Evolutionary conservation across 2,329 filamentous ascomycete genomes (phyloP).

Genomic region (Rhytidhysteron rufulum): DNA sequence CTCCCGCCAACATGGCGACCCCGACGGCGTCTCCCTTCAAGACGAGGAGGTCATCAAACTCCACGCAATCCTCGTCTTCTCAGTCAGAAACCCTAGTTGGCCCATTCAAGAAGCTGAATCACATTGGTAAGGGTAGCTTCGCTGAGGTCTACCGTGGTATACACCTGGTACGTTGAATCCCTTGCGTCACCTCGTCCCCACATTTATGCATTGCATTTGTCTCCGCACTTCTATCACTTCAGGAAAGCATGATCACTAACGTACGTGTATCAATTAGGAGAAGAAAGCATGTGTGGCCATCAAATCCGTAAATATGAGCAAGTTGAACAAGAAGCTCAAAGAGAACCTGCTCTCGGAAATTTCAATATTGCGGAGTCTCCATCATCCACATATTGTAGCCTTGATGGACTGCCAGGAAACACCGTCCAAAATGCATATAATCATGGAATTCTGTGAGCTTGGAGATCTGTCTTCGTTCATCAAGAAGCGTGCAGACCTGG

Average conservation of each 20-base stretch:
- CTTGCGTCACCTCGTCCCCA: not conserved
- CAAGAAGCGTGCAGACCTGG: conserved; percentile 82
- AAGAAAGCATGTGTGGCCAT: conserved; percentile 82
- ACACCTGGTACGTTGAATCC: conserved; percentile 64
- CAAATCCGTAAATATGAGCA: conserved; percentile 89
- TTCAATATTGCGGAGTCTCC: conserved; percentile 85
- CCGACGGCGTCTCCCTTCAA: conserved; percentile 23
- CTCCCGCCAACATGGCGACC: conserved; percentile 32
- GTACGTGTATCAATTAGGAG: conserved; percentile 50
- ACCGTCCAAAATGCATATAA: conserved; percentile 82
- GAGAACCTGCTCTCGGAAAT: conserved; percentile 96
- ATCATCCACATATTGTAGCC: conserved; percentile 94
- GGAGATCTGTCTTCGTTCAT: conserved; percentile 95
- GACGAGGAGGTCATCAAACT: conserved; percentile 32
- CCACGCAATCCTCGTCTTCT: conserved; percentile 32
- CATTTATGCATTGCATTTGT: not conserved
- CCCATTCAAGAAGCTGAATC: conserved; percentile 75
- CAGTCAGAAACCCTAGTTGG: conserved; percentile 52
- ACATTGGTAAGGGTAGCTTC: conserved; percentile 97
- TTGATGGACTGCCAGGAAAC: conserved; percentile 93
- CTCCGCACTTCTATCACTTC: not conserved
- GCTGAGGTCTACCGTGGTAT: conserved; percentile 88
- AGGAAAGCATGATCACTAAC: conserved; percentile 11
- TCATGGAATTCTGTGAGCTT: conserved; percentile 98
- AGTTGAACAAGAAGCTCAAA: conserved; percentile 92